A percentile compares a stretch with the other conserved stretches of the same genome.
These are phyloP conservation scores for Scheffersomyces stipitis DNA, from an alignment of 805 yeast species.

Conservation along the genomic window DNA sequence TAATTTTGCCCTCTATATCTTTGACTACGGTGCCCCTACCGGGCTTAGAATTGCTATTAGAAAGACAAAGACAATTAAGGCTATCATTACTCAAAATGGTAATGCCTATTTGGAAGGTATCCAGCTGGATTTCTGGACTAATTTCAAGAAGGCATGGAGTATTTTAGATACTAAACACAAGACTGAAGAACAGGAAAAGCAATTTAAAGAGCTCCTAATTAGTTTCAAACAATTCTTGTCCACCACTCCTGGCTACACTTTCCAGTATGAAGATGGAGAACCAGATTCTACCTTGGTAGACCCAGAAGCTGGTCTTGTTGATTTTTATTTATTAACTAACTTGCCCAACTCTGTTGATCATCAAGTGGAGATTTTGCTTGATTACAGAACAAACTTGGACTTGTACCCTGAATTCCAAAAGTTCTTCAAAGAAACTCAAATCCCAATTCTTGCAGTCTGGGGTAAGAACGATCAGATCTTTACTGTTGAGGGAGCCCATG, in stretches of 20 bases:
- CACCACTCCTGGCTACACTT: constrained; percentile 12
- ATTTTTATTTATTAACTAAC: constrained; percentile 21
- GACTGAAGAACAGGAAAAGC: constrained; percentile 6
- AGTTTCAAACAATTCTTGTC: constrained; percentile 13
- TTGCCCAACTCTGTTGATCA: constrained; percentile 21
- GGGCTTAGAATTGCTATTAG: constrained; percentile 38
- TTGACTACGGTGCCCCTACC: constrained; percentile 47
- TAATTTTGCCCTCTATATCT: constrained; percentile 34
- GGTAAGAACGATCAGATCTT: constrained; percentile 42
- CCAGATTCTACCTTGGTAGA: constrained; percentile 20
- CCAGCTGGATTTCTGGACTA: constrained; percentile 38
- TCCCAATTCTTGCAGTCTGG: constrained; percentile 41
- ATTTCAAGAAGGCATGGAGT: constrained; percentile 32
- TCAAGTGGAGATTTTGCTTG: constrained; percentile 35
- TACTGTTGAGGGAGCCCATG: constrained; percentile 34
- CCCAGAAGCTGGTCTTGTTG: constrained; percentile 32
- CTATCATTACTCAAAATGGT: constrained; percentile 42
- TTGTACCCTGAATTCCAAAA: constrained; percentile 39
- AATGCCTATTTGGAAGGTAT: constrained; percentile 46
- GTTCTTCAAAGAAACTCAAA: constrained; percentile 23
- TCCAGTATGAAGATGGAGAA: constrained; percentile 34
- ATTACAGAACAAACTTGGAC: constrained; percentile 33
- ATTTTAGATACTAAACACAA: constrained; percentile 9
- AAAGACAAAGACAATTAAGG: constrained; percentile 26
- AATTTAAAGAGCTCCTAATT: constrained; percentile 10